Evolutionary conservation across 164 flowering plant species (phyloP).

Genomic region (Vitis cinerea): DNA sequence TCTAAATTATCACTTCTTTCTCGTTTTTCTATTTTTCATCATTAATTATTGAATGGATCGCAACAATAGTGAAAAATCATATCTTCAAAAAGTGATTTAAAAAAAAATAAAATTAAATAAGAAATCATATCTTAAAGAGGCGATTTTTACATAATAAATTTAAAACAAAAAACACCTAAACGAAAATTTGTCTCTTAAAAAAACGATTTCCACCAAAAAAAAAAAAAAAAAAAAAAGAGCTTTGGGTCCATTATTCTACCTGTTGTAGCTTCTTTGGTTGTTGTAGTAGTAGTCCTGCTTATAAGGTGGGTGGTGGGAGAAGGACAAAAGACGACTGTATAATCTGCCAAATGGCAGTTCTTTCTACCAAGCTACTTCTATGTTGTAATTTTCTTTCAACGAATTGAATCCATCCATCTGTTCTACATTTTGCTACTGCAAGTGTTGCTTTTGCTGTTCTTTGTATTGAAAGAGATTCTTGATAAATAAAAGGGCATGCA

Average conservation of each 20-base stretch:
- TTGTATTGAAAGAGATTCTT: slow-evolving; percentile 33
- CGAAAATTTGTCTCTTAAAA: accelerated
- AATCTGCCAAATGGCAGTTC: slow-evolving; percentile 64
- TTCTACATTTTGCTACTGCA: slow-evolving; percentile 29
- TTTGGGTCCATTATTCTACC: slow-evolving; percentile 2
- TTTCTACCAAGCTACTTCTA: slow-evolving; percentile 26
- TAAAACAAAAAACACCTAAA: no score
- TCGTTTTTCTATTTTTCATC: no score
- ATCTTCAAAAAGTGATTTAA: no score
- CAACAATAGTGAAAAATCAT: no score
- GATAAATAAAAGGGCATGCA: no score
- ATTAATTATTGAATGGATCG: no score
- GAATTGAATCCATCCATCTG: slow-evolving; percentile 49
- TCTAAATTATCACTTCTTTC: no score
- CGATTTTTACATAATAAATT: no score
- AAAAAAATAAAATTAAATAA: no score
- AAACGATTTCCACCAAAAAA: no score
- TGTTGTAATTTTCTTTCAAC: slow-evolving; percentile 42
- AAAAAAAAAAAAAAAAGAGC: not conserved
- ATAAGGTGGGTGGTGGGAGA: slow-evolving; percentile 26
- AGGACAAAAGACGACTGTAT: slow-evolving; percentile 38
- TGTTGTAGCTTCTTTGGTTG: not conserved
- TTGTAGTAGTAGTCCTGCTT: slow-evolving; percentile 11
- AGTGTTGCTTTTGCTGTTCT: slow-evolving; percentile 29
- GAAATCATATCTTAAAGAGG: no score